Evolutionary conservation across 2,329 filamentous ascomycete genomes (phyloP), one percentile per base, ranked within the genome.

Genomic region (Plectosphaerella plurivora): DNA sequence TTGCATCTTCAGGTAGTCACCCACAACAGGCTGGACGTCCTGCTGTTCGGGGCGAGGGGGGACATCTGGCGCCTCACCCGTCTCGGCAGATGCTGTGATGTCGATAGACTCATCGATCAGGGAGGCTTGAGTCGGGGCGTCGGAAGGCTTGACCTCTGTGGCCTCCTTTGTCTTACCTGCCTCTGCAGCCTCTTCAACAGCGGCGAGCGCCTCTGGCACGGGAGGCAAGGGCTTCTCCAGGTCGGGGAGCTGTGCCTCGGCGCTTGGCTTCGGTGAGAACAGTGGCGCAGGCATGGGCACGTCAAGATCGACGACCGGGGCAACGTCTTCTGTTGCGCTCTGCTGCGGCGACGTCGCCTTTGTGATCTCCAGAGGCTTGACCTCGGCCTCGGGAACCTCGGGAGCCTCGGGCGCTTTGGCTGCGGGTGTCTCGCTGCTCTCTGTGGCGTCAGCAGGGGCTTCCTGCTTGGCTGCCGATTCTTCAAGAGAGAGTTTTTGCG

Each of bases 1-100:
- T 72, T 93, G 91, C 69, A 94, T 92, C 74, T 99, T 99, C 55
- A 99, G 76, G 62, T 87, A 89, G 68, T 99, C 94, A 49, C 94
- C 94, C 11, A 99, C 94, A 20, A 99, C 91, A 3, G 91, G 89
- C 33, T 81, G 78, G 9, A 60, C 54, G 1, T 53, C 56, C 56
- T 53, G 1, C 53, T 52, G 16, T 55, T 53, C 35, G 52, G 57
- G 22, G 7, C 54, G 50, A 22, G 59, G 55, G 4, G 56, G 52
- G 8, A 62, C 48, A 0, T 56, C 53, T 8, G 58, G 57, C 2
- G 57, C 51, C 15, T 62, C 61, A 2, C 28, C 28, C 28, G 28
- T 33, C 28, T 33, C 28, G 2, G 28, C 28, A 12, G 28, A 33
- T 4, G 28, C 28, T 33, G 28, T 33, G 28, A 33, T 33, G 28